Conservation (phyloP, 2,329 filamentous ascomycete species). For the Pseudogymnoascus sp. region DNA sequence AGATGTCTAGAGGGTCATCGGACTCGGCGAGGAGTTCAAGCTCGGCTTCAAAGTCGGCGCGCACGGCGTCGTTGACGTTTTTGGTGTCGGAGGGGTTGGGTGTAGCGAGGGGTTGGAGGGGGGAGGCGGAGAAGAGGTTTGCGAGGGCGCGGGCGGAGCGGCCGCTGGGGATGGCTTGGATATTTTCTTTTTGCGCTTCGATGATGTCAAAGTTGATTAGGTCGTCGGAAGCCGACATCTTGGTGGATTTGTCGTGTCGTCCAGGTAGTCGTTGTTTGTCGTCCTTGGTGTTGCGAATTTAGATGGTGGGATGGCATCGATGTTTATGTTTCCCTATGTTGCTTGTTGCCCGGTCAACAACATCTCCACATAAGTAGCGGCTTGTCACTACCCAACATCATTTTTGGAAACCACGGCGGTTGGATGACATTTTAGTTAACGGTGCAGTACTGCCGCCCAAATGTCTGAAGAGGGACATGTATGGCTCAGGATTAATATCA, state of each 20-base stretch:
- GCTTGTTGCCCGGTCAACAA: slow-evolving; percentile 2
- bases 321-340: not conserved
- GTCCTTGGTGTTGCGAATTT: slow-evolving; percentile 7
- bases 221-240: slow-evolving; percentile 44
- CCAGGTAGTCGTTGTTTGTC: slow-evolving; percentile 10
- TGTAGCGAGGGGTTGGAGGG: slow-evolving; percentile 49
- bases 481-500: not conserved
- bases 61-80: slow-evolving; percentile 70
- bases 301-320: not conserved
- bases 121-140: slow-evolving; percentile 66
- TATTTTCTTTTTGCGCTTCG: slow-evolving; percentile 96
- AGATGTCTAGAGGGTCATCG: slow-evolving; percentile 91
- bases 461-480: not conserved
- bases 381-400: not conserved
- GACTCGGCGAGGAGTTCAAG: slow-evolving; percentile 71
- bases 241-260: slow-evolving; percentile 18
- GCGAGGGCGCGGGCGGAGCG: slow-evolving; percentile 85
- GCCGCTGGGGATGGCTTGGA: slow-evolving; percentile 82
- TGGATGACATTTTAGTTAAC: not conserved
- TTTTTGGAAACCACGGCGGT: not conserved
- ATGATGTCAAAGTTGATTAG: slow-evolving; percentile 81
- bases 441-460: not conserved
- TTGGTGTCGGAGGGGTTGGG: slow-evolving; percentile 66
- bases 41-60: slow-evolving; percentile 81
- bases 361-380: not conserved